These are phyloP conservation scores for Trichoderma simmonsii DNA, from an alignment of 2,329 filamentous ascomycete species.

Conservation along the genomic window DNA sequence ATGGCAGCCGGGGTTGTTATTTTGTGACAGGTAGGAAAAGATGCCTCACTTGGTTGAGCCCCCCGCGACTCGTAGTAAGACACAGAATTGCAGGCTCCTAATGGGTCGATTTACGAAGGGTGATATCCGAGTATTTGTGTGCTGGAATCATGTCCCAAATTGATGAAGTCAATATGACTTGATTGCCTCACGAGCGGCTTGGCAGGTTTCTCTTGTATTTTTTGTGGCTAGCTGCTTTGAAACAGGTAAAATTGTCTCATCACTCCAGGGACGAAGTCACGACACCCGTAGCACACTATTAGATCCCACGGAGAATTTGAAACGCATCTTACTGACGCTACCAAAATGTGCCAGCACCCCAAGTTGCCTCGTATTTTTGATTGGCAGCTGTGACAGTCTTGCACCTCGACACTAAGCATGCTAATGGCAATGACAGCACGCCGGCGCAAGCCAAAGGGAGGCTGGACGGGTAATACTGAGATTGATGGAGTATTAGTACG, in stretches of 20 bases:
- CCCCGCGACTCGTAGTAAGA: conserved; percentile 11
- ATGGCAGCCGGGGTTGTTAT: not conserved
- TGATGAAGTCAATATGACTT: not conserved
- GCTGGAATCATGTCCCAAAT: not conserved
- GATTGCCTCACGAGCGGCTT: not conserved
- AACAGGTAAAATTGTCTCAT: too few species aligned
- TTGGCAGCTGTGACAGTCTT: not conserved
- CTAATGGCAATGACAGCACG: not conserved
- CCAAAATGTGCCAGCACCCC: not conserved
- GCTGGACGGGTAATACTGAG: not conserved
- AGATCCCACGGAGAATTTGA: not conserved
- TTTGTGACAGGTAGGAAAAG: not conserved
- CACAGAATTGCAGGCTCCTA: not conserved
- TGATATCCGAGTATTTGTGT: not conserved
- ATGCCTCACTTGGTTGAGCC: not conserved
- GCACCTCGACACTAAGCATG: not conserved
- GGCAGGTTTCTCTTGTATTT: not conserved
- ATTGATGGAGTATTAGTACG: not conserved
- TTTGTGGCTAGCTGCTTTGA: not conserved
- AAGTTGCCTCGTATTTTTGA: not conserved
- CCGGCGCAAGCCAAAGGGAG: not conserved
- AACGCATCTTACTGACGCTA: not conserved
- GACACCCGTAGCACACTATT: not conserved
- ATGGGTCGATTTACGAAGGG: not conserved
- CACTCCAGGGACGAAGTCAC: not conserved